Evolutionary conservation across 805 yeast genomes (phyloP).

Genomic region (Teunomyces atbi): DNA sequence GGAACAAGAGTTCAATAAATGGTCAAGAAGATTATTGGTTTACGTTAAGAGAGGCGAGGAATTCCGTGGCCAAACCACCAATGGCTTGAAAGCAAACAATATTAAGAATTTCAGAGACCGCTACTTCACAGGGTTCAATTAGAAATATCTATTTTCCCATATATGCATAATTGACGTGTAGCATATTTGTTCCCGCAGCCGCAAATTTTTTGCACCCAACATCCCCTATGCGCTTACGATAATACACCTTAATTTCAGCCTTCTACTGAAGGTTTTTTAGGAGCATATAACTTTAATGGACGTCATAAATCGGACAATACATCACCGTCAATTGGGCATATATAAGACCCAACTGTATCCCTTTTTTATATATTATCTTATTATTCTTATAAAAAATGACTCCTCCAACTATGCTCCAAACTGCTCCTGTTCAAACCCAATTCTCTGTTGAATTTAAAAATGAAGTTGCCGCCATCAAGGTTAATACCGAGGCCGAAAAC

Average conservation of each 20-base stretch:
- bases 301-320: background rate
- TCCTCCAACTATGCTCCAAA: slow-evolving; percentile 35
- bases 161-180: background rate
- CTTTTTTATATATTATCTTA: background rate
- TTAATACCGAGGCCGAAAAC: slow-evolving; percentile 20
- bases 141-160: background rate
- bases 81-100: slow-evolving; percentile 45
- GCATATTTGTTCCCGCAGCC: background rate
- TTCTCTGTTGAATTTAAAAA: background rate
- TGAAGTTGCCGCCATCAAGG: slow-evolving; percentile 6
- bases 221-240: slow-evolving; percentile 5
- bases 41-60: slow-evolving; percentile 61
- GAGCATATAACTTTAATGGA: slow-evolving; percentile 2
- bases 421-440: slow-evolving; percentile 13
- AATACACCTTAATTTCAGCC: background rate
- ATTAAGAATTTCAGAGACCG: slow-evolving; percentile 67
- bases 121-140: slow-evolving; percentile 66
- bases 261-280: background rate
- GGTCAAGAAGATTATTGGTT: slow-evolving; percentile 86
- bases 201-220: slow-evolving; percentile 7
- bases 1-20: slow-evolving; percentile 86
- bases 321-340: background rate
- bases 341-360: background rate
- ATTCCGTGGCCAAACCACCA: slow-evolving; percentile 49
- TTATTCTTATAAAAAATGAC: slow-evolving; percentile 19